A percentile compares a stretch with the other conserved stretches of the same genome.
Conservation (phyloP, 805 yeast genomes). For the Nematodospora valgi region DNA sequence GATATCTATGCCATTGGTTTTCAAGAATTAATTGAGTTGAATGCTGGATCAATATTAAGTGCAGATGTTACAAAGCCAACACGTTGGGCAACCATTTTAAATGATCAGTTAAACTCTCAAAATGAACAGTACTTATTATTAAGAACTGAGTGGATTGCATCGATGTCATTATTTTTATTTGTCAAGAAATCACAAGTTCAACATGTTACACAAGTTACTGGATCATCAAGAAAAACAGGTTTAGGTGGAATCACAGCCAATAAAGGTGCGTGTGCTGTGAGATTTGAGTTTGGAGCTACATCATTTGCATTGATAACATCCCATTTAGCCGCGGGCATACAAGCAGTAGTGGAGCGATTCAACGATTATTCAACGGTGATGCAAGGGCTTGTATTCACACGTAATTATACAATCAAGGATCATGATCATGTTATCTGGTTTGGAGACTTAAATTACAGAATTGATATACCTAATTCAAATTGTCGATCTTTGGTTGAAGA, state of each 20-base stretch:
- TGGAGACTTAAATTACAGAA: slow-evolving; percentile 92
- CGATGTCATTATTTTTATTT: slow-evolving; percentile 61
- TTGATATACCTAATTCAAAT: slow-evolving; percentile 65
- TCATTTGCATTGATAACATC: slow-evolving; percentile 82
- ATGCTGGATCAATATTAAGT: slow-evolving; percentile 84
- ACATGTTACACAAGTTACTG: slow-evolving; percentile 77
- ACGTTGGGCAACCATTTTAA: slow-evolving; percentile 74
- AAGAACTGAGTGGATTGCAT: slow-evolving; percentile 73
- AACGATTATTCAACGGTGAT: slow-evolving; percentile 76
- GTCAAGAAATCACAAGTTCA: slow-evolving; percentile 38
- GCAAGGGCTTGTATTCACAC: slow-evolving; percentile 71
- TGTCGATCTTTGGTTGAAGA: slow-evolving; percentile 53
- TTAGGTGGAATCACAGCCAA: slow-evolving; percentile 96
- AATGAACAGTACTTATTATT: slow-evolving; percentile 52
- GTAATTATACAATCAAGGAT: slow-evolving; percentile 69
- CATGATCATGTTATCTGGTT: slow-evolving; percentile 85
- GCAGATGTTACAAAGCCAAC: slow-evolving; percentile 77
- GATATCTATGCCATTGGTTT: slow-evolving; percentile 87
- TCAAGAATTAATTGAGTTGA: slow-evolving; percentile 91
- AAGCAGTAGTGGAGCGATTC: slow-evolving; percentile 78
- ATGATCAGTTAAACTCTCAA: slow-evolving; percentile 53
- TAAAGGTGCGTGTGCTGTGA: slow-evolving; percentile 93
- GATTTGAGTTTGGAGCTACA: slow-evolving; percentile 79
- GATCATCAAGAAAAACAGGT: slow-evolving; percentile 94
- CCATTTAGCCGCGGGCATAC: slow-evolving; percentile 91